A percentile compares a stretch with the other conserved stretches of the same genome.
Evolutionary conservation across 2,329 filamentous ascomycete species (phyloP).

Genomic region (Helotiales sp.): DNA sequence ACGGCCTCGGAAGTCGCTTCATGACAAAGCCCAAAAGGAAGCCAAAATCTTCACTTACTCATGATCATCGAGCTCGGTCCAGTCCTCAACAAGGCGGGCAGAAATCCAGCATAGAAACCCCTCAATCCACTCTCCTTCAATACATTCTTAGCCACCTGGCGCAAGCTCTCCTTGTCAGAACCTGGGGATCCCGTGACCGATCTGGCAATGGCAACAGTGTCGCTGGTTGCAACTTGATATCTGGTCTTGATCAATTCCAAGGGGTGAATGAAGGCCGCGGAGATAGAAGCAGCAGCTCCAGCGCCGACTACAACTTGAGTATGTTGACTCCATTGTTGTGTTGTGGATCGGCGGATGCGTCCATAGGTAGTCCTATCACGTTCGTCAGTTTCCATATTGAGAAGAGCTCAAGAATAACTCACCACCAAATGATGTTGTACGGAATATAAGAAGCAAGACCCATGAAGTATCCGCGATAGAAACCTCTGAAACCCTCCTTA

Average conservation of each 20-base stretch:
- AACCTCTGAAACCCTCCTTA: conserved; percentile 22
- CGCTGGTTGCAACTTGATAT: conserved; percentile 26
- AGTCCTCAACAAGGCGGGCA: conserved; percentile 20
- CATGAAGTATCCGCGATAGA: conserved; percentile 24
- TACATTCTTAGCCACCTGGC: conserved; percentile 23
- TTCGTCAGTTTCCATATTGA: no score
- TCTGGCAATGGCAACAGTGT: conserved; percentile 18
- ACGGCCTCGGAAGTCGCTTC: no score
- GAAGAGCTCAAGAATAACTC: no score
- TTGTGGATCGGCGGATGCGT: conserved; percentile 20
- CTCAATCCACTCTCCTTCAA: conserved; percentile 19
- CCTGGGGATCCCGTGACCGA: conserved; percentile 10
- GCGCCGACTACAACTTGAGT: conserved; percentile 15
- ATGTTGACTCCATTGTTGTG: no score
- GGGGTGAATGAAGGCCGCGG: conserved; percentile 23
- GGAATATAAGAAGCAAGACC: conserved; percentile 23
- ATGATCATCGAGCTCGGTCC: conserved; percentile 26
- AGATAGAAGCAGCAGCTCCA: conserved; percentile 10
- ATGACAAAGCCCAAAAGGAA: no score
- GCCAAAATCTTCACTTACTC: no score
- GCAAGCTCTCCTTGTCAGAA: conserved; percentile 19
- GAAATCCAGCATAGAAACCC: conserved; percentile 24
- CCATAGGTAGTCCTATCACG: conserved; percentile 24
- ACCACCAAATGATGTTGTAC: conserved; percentile 25
- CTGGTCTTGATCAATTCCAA: conserved; percentile 25